phyloP scores from a whole-genome alignment of 2,329 filamentous ascomycete species.

The Fusarium napiforme region DNA sequence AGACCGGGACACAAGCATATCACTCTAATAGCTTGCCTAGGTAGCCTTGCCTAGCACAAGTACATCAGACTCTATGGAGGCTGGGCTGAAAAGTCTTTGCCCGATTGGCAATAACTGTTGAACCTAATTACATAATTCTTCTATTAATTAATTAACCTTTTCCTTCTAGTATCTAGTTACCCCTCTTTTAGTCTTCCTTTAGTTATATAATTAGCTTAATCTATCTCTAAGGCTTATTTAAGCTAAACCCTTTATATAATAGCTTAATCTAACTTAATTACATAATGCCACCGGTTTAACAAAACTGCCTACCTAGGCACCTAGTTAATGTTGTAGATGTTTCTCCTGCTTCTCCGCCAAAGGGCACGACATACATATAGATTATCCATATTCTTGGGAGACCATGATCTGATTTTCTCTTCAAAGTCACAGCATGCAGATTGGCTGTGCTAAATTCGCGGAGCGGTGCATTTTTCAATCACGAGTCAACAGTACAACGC shows the following conservation, averaged over 20 bases:
- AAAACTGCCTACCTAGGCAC: background rate
- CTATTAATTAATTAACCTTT: too few relatives aligned
- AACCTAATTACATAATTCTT: too few relatives aligned
- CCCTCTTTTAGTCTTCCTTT: too few relatives aligned
- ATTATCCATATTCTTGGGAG: background rate
- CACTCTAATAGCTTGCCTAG: background rate
- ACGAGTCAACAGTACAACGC: conserved; percentile 20
- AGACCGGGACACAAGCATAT: background rate
- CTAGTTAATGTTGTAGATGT: background rate
- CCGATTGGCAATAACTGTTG: too few relatives aligned
- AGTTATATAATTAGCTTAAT: too few relatives aligned
- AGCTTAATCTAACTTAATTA: too few relatives aligned
- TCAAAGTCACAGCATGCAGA: background rate
- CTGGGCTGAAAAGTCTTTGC: too few relatives aligned
- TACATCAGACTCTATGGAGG: background rate
- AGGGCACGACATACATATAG: conserved; percentile 1
- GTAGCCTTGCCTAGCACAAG: background rate
- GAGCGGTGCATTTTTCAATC: conserved; percentile 32
- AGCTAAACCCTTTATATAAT: too few relatives aligned
- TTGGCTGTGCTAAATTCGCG: conserved; percentile 3
- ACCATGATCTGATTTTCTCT: conserved; percentile 32
- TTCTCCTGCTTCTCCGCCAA: conserved; percentile 8
- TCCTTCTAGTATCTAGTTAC: too few relatives aligned
- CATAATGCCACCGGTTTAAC: too few relatives aligned
- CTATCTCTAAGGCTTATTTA: too few relatives aligned